Evolutionary conservation across 306 rosid genomes (phyloP), one percentile per base, ranked within the genome.

Genomic region (Castanea crenata): DNA sequence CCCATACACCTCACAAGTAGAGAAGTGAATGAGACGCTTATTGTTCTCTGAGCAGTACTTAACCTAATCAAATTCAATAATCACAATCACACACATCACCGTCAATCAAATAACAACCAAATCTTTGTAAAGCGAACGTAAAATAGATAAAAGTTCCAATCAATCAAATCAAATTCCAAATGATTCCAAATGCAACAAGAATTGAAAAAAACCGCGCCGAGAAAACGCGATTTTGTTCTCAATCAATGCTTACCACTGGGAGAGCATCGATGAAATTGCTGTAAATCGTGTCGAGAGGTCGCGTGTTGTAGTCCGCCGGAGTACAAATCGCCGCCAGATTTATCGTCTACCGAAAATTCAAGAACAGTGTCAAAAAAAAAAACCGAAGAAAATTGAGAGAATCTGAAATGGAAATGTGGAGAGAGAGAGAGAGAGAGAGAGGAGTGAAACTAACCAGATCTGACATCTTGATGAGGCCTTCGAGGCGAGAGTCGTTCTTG

Each of bases 1-100:
- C 74, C 98, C 97, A 41, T 94, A 94, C 84, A 94, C 97, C 87
- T 94, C 98, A 86, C 98, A 94, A 19, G 98, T 94, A 14, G 98
- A 94, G 80, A 94, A 94, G 86, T 94, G 97, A 77, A 94, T 92
- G 71, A 94, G 88, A 81, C 98, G 92, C 88, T 90, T 94, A 89
- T 85, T 80, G 78, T 92, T 94, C 76, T 88, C 97, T 20, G 98
- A 92, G 69, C 98, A 94, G 87, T 94, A 92, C 88, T 94, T 94
- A 29, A 88, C 98, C 98, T 94, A 25, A 71, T 11, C 67, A 54
- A 83, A 80, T 67, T 67, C 75, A 75, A 68, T 69, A 68, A 63
- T 63, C 78, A 80, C 46, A 89, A 79, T 85, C 83, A 79, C 73
- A 80, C 34, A 82, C 27, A 75, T 79, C 74, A 25, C 79, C 74